Percentiles rank a stretch among this genome's conserved stretches.
Conservation (phyloP, 2,329 filamentous ascomycete genomes). For the Hypoxylon sp. region DNA sequence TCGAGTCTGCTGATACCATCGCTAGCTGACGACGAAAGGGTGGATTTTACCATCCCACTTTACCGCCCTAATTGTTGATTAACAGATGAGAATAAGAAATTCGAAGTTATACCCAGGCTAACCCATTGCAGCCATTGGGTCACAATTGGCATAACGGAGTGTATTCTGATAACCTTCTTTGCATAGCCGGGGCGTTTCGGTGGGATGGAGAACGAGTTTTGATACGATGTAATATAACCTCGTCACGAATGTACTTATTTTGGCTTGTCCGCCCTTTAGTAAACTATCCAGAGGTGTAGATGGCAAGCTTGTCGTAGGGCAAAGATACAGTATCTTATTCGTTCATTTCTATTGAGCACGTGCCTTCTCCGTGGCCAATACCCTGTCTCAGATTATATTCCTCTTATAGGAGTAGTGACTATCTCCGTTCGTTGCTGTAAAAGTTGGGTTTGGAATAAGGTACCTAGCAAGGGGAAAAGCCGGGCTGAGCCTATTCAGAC, state of each 20-base stretch:
- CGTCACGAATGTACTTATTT: constrained; percentile 6
- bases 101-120: background rate
- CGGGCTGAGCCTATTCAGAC: background rate
- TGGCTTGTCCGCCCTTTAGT: background rate
- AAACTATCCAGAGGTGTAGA: background rate
- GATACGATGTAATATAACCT: constrained; percentile 10
- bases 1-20: constrained; percentile 60
- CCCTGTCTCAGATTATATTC: background rate
- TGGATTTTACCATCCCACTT: constrained; percentile 50
- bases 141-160: constrained; percentile 16
- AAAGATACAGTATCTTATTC: background rate
- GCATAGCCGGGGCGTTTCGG: constrained; percentile 50
- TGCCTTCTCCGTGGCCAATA: background rate
- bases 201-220: constrained; percentile 13
- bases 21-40: constrained; percentile 59
- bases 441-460: background rate
- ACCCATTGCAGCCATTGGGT: constrained; percentile 7
- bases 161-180: constrained; percentile 40
- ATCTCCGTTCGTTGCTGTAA: background rate
- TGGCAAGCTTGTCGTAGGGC: background rate
- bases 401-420: background rate
- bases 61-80: constrained; percentile 47
- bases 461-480: background rate
- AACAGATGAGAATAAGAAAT: background rate
- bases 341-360: background rate